These are phyloP conservation scores for Metschnikowia picachoensis DNA, from an alignment of 805 yeast genomes.

Conservation along the genomic window DNA sequence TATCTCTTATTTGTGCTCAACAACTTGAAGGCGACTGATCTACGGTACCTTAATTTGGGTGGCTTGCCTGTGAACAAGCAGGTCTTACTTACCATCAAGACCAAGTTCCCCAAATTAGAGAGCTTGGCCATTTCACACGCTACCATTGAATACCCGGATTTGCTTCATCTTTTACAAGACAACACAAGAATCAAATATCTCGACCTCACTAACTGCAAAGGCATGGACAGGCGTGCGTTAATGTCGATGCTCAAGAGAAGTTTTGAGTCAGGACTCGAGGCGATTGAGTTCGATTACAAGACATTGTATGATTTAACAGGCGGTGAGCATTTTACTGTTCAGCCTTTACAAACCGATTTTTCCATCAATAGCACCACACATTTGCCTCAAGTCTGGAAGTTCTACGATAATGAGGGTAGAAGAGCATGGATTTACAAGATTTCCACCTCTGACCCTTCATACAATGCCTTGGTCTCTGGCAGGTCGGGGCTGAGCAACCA, in stretches of 20 bases:
- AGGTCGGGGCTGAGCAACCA: constrained; percentile 9
- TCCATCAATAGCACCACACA: constrained; percentile 19
- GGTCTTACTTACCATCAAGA: constrained; percentile 36
- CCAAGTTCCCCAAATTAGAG: constrained; percentile 37
- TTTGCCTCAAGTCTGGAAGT: constrained; percentile 44
- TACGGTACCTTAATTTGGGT: constrained; percentile 55
- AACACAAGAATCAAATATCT: constrained; percentile 46
- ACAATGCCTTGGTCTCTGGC: constrained; percentile 22
- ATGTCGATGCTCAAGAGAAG: constrained; percentile 26
- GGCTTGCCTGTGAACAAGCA: constrained; percentile 55
- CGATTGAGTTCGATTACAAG: constrained; percentile 65
- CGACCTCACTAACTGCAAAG: constrained; percentile 63
- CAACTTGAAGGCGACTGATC: constrained; percentile 41
- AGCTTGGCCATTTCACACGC: constrained; percentile 43
- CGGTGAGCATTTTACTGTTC: constrained; percentile 30
- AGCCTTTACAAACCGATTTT: constrained; percentile 29
- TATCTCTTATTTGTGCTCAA: constrained; percentile 45
- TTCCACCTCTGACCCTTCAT: constrained; percentile 28
- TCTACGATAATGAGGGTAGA: constrained; percentile 63
- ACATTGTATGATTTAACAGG: constrained; percentile 47
- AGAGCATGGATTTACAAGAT: constrained; percentile 74
- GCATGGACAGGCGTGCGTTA: constrained; percentile 55
- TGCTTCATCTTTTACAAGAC: constrained; percentile 31
- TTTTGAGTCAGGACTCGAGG: constrained; percentile 37
- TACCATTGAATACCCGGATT: constrained; percentile 33